Evolutionary conservation across 768 basidiomycete genomes (phyloP), one percentile per base, ranked within the genome.

Genomic region (Suillus americanus): DNA sequence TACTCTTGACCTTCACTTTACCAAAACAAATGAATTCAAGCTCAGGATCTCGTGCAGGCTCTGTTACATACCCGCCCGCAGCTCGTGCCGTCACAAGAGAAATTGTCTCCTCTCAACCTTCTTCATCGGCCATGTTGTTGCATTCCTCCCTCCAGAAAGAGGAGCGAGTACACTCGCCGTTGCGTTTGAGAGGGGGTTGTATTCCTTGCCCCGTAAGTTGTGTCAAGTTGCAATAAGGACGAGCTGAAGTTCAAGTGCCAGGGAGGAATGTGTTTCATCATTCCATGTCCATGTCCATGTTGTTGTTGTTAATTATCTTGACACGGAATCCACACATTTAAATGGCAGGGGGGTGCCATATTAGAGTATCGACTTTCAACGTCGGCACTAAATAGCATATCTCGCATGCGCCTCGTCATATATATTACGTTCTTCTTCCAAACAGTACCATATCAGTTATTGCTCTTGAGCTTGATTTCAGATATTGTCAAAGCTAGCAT

Each of bases 241-340:
- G 20, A 28, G 9, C 45, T 48, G 50, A 64, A 70, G 16, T 65
- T 40, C 35, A 7, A 48, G 13, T 8, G 23, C 1, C 55, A 71
- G 77, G 70, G 76, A 7, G 79, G 79, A 38, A 77, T 69, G 46
- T 79, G 79, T 53, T 80, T 63, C 56, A 72, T 76, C 57, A 75
- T 80, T 61, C 79, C 79, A 7, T 62, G 73, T 20, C 78, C 78
- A 14, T 79, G 73, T n/a, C 78, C 78, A 14, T 79, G 38, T 53
- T 59, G 38, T 28, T 59, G 57, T 16, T 54, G 53, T 33, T 3
- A n/a, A 33, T 33, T n/a, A 33, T 9, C 2, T 33, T 53, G 28
- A 53, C 5, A 2, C 2, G 18, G 10, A 33, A 30, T 54, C 18
- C 30, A 7, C 9, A 10, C 25, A 20, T 43, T 13, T n/a, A 28